Base-by-base conservation (phyloP, 495 filamentous ascomycete species). In the Amphirosellinia nigrospora region DNA sequence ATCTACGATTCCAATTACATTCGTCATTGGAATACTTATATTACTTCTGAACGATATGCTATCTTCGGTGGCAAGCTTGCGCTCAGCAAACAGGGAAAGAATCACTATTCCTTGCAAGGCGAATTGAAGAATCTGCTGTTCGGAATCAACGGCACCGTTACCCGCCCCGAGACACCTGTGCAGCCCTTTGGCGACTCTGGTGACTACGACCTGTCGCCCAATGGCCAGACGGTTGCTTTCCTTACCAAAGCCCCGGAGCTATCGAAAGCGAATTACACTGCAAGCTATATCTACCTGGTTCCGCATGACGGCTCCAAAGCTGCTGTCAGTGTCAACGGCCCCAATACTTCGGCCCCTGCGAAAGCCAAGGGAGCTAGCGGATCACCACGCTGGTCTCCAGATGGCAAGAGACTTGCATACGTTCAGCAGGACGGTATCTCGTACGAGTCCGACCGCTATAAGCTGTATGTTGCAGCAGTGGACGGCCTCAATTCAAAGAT, bases 201-300 rank as follows among this genome's bases (percentile, higher is more conserved):
- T 34, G 81, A 85, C 70, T 87, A 75, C 62, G 82, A 79, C 70
- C 79, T 82, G 53, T 80, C 73, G 45, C 79, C 76, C 46, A 78
- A 75, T 74, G 81, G 81, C 1, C 68, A 68, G 30, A 71, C 66
- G 38, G 85, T 94, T 68, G 86, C 89, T 15, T 94, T 94, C 75
- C 84, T 92, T 36, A 88, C 91, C 1, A 93, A 91, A 73, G 91
- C 92, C 68, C 91, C 91, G 0, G 82, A 82, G 7, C 70, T 92
- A 5, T 87, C 91, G 67, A 87, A 88, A 15, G 92, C 92, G 0
- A 85, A 86, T 28, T 86, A 93, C 74, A 94, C 92, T 0, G 87
- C 90, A 59, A 86, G 86, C 64, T 87, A 89, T 53, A 79, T 90
- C 50, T 90, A 90, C 72, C 84, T 89, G 71, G 84, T 88, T 23